Evolutionary conservation across 345 rosid genomes (phyloP).

Genomic region (Viola odorata): DNA sequence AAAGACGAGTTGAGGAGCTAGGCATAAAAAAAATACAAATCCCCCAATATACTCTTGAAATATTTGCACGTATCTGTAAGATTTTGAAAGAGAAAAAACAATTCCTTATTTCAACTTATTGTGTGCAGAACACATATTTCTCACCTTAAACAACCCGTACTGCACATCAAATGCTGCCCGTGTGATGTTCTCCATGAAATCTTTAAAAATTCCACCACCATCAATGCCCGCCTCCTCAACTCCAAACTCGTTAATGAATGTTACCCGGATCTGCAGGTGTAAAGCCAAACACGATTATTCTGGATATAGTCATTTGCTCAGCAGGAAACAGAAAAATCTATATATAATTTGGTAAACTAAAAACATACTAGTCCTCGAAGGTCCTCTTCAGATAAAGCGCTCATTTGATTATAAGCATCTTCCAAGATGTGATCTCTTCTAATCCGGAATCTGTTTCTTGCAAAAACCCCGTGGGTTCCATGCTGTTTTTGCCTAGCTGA

Average conservation of each 20-base stretch:
- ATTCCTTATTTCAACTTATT: background rate
- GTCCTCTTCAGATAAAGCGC: conserved; percentile 87
- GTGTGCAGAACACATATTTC: conserved; percentile 9
- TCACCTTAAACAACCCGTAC: conserved; percentile 96
- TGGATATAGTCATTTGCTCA: conserved; percentile 8
- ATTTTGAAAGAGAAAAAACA: background rate
- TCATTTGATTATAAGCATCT: conserved; percentile 98
- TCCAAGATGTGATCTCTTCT: conserved; percentile 91
- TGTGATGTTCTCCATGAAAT: conserved; percentile 97
- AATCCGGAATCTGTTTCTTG: conserved; percentile 85
- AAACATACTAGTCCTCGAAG: conserved; percentile 76
- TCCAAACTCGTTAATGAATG: conserved; percentile 94
- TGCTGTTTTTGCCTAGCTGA: conserved; percentile 54
- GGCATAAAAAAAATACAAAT: no score
- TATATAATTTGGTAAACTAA: conserved; percentile 7
- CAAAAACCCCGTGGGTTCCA: conserved; percentile 66
- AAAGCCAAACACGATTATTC: conserved; percentile 17
- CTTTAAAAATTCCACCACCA: conserved; percentile 99
- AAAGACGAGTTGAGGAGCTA: no score
- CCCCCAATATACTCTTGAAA: no score
- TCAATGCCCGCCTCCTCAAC: conserved; percentile 99
- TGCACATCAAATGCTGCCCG: conserved; percentile 97
- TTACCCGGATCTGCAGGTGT: conserved; percentile 75
- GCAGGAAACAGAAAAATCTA: no score
- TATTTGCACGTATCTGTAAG: no score